A percentile compares a stretch with the other conserved stretches of the same genome.
Conservation (phyloP, 1,284 basidiomycete species). For the Tilletiopsis washingtonensis region DNA sequence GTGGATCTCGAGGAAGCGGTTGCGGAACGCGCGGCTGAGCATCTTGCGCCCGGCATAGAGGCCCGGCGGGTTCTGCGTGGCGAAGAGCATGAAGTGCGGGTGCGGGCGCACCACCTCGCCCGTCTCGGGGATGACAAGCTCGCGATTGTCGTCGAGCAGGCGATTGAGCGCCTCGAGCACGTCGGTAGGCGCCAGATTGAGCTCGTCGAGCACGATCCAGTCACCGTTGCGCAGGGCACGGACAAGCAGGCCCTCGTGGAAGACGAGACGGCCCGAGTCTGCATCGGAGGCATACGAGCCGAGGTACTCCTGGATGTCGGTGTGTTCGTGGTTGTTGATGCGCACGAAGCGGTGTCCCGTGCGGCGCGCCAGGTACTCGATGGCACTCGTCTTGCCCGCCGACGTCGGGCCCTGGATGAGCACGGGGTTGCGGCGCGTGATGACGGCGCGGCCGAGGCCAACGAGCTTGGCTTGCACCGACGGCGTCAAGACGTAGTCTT, state of each 20-base stretch:
- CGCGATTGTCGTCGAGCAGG: conserved; percentile 92
- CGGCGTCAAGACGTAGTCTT: conserved; percentile 87
- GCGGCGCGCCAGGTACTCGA: conserved; percentile 86
- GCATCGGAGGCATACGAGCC: conserved; percentile 95
- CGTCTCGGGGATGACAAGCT: conserved; percentile 91
- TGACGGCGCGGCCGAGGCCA: conserved; percentile 81
- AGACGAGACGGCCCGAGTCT: conserved; percentile 79
- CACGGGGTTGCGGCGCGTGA: conserved; percentile 83
- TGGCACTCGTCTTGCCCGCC: conserved; percentile 91
- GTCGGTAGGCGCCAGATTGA: conserved; percentile 95
- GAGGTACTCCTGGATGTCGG: conserved; percentile 94
- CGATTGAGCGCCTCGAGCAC: conserved; percentile 96
- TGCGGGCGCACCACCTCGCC: conserved; percentile 90
- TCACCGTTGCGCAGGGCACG: conserved; percentile 84
- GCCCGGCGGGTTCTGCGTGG: conserved; percentile 95
- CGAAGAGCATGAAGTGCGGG: conserved; percentile 94
- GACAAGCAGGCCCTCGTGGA: conserved; percentile 82
- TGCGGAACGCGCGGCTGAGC: conserved; percentile 89
- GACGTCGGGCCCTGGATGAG: conserved; percentile 98
- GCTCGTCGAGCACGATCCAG: conserved; percentile 97
- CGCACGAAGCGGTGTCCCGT: conserved; percentile 94
- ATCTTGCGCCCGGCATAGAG: conserved; percentile 95
- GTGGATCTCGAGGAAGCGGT: conserved; percentile 97
- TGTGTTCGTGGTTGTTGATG: conserved; percentile 99
- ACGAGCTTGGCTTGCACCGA: conserved; percentile 93